These are phyloP conservation scores for Dothidotthia symphoricarpi DNA, from an alignment of 2,329 filamentous ascomycete species.

Conservation along the genomic window DNA sequence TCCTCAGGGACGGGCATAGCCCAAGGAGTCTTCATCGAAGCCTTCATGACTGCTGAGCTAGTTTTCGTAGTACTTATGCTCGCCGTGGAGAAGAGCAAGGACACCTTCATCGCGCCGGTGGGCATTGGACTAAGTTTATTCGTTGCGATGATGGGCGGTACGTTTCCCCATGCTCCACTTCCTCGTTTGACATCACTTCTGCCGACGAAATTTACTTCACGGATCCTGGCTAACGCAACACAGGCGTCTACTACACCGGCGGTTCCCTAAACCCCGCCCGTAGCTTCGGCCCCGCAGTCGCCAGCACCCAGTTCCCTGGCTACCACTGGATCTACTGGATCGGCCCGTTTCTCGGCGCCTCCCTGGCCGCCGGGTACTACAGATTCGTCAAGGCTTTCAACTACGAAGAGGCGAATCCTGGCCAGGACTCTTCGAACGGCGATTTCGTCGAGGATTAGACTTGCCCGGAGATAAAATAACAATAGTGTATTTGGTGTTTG, in stretches of 20 bases:
- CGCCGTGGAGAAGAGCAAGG: constrained; percentile 32
- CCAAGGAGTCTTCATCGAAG: constrained; percentile 21
- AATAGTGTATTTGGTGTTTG: no score
- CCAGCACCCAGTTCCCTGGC: constrained; percentile 31
- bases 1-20: constrained; percentile 17
- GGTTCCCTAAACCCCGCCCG: constrained; percentile 47
- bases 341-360: constrained; percentile 42
- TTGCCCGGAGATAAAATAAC: no score
- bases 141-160: constrained; percentile 30
- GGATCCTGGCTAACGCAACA: background rate
- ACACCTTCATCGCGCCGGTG: constrained; percentile 23
- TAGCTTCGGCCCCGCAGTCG: constrained; percentile 45
- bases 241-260: constrained; percentile 43
- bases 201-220: background rate
- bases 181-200: no score
- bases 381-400: constrained; percentile 42
- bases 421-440: constrained; percentile 19
- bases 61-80: constrained; percentile 31
- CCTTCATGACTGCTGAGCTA: constrained; percentile 25
- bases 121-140: constrained; percentile 25
- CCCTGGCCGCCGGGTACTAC: constrained; percentile 50
- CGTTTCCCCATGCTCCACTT: background rate
- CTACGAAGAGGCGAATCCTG: constrained; percentile 30
- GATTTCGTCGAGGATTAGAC: background rate
- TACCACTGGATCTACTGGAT: constrained; percentile 47